Base-by-base conservation (phyloP, 2,329 filamentous ascomycete genomes). In the Pseudogymnoascus destructans region DNA sequence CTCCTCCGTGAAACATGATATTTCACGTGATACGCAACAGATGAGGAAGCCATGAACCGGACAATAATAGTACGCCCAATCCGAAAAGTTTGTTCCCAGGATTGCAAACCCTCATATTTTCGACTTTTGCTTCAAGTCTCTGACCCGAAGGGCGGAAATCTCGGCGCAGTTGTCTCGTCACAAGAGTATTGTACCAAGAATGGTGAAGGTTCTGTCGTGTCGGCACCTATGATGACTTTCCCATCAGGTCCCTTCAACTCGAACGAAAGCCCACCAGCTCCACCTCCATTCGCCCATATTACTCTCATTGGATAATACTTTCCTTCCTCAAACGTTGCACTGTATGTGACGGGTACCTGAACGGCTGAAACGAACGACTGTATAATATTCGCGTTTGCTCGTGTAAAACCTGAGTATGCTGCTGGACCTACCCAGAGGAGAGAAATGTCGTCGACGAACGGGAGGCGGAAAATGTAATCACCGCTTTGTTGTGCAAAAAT, bases 381-480 rank as follows among this genome's bases (percentile, higher is more conserved):
- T 11, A 57, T 25, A 15, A 61, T 60, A 33, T 63, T 42, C n/a
- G 62, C 60, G 33, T 63, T 63, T 17, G 57, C 35, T 2, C 61
- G 58, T 15, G 58, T 65, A 60, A 60, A 66, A 9, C 66, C 66
- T 1, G 58, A 57, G 38, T 64, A 60, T 0, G 64, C 65, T 10
- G 59, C 61, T 10, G 58, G 17, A 5, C 64, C 65, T 10, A 67
- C 19, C 66, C 64, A 67, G 27, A 67, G 35, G 3, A 67, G 42
- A 2, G 61, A 59, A 21, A 66, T 61, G 33, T 67, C 65, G 21
- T 67, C 66, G 15, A 61, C 60, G n/a, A 59, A 54, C 5, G 60
- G 60, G 8, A 65, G 33, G 15, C 54, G 61, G 60, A 67, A 64
- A 8, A 60, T 63, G 52, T 67, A 68, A 52, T 59, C 61, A 17